Conservation (phyloP, 805 yeast species). For the Wickerhamomyces canadensis region DNA sequence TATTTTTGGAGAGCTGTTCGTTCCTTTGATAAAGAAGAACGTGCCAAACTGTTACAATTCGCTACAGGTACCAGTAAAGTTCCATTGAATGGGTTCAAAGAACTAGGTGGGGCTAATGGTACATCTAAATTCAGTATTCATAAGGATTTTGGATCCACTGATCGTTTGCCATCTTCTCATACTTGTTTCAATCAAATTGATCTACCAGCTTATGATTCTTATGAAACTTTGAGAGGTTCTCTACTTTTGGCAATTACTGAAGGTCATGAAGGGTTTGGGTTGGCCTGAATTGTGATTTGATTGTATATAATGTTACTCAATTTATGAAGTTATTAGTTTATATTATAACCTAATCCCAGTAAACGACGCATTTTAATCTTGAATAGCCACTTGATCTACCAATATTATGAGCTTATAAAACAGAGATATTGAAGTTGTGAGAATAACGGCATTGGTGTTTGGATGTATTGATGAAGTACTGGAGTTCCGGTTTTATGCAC, state of each 20-base stretch:
- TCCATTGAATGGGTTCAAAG: conserved; percentile 90
- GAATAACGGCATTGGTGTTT: no score
- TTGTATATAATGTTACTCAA: not conserved
- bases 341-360: no score
- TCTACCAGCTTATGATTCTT: conserved; percentile 86
- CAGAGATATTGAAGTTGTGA: no score
- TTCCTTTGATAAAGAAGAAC: conserved; percentile 88
- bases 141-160: conserved; percentile 79
- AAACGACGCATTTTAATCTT: no score
- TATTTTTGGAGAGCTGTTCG: conserved; percentile 99
- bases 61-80: conserved; percentile 97
- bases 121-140: conserved; percentile 83
- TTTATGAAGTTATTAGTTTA: no score
- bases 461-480: no score
- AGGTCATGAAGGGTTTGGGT: conserved; percentile 94
- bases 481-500: no score
- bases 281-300: conserved; percentile 40
- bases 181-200: conserved; percentile 96
- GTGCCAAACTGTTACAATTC: conserved; percentile 90
- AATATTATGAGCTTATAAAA: no score
- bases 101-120: conserved; percentile 83
- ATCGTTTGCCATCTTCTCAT: conserved; percentile 90
- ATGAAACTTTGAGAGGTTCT: conserved; percentile 78
- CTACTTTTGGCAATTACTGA: conserved; percentile 83
- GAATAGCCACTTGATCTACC: no score